Percentiles rank a stretch among this genome's conserved stretches.
Evolutionary conservation across 23 red algal species (phyloP).

Genomic region (Cyanidiococcus yangmingshanensis): DNA sequence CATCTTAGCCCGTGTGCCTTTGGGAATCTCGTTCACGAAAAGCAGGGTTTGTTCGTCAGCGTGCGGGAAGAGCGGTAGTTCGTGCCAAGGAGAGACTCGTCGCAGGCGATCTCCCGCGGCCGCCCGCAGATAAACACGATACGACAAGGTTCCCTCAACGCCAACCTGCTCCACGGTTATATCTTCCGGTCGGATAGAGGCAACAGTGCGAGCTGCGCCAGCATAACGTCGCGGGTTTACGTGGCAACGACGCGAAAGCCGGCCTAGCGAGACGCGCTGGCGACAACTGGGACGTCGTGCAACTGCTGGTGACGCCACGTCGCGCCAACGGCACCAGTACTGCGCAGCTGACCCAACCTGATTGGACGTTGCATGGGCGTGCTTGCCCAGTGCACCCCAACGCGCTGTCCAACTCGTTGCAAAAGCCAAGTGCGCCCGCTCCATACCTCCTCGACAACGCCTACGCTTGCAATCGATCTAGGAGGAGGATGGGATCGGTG

Average conservation of each 20-base stretch:
- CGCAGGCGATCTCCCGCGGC: conserved; percentile 12
- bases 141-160: neutral
- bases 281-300: too few relatives aligned
- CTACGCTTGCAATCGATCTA: too few relatives aligned
- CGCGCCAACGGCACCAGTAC: too few relatives aligned
- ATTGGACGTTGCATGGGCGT: too few relatives aligned
- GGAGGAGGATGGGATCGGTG: too few relatives aligned
- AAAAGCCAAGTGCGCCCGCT: neutral
- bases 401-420: neutral
- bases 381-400: too few relatives aligned
- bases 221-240: too few relatives aligned
- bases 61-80: conserved; percentile 61
- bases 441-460: too few relatives aligned
- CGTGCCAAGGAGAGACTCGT: conserved; percentile 91
- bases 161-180: neutral
- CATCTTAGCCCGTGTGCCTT: conserved; percentile 90
- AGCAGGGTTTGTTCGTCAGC: conserved; percentile 37
- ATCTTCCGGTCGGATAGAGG: neutral
- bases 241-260: too few relatives aligned
- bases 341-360: too few relatives aligned
- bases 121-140: neutral
- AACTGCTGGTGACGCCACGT: too few relatives aligned
- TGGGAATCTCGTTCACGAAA: conserved; percentile 96
- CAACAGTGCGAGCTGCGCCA: neutral
- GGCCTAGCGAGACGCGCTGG: too few relatives aligned